Evolutionary conservation across 2,329 filamentous ascomycete species (phyloP).

Genomic region (Talaromyces albobiverticillius): DNA sequence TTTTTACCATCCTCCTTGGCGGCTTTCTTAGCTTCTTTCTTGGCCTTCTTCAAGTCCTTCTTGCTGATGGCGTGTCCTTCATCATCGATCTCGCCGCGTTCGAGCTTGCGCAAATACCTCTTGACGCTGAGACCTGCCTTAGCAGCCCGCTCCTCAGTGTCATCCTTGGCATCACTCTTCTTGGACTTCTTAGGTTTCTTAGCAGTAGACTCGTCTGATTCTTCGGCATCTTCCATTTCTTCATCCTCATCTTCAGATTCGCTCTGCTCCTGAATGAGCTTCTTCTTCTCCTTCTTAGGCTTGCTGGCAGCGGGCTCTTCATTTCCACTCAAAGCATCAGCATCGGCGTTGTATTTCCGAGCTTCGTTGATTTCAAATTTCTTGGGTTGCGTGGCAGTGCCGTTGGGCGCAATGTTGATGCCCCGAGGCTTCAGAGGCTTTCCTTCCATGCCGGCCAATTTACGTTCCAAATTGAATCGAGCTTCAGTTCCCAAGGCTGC

Average conservation of each 20-base stretch:
- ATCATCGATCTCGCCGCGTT: conserved; percentile 67
- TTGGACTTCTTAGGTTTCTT: conserved; percentile 45
- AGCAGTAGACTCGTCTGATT: conserved; percentile 27
- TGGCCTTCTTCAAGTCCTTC: conserved; percentile 72
- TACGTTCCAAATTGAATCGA: conserved; percentile 48
- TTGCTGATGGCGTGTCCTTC: conserved; percentile 69
- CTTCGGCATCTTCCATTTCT: conserved; percentile 35
- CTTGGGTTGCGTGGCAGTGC: conserved; percentile 61
- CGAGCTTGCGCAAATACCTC: conserved; percentile 76
- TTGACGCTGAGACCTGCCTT: conserved; percentile 67
- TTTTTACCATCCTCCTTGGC: conserved; percentile 62
- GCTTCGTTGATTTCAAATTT: conserved; percentile 86
- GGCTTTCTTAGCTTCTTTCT: conserved; percentile 61
- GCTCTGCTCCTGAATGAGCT: conserved; percentile 42
- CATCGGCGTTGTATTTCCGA: conserved; percentile 90
- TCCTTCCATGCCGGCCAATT: conserved; percentile 68
- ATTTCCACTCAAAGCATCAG: conserved; percentile 74
- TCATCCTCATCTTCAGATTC: conserved; percentile 24
- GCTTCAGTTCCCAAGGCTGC: conserved; percentile 69
- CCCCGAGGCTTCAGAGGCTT: conserved; percentile 80
- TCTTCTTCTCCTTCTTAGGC: conserved; percentile 47
- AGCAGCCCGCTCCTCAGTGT: conserved; percentile 59
- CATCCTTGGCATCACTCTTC: conserved; percentile 48
- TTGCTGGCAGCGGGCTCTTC: conserved; percentile 50
- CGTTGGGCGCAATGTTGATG: conserved; percentile 71